These are phyloP conservation scores for Aspergillus sparsus DNA, from an alignment of 495 filamentous ascomycete genomes.

Conservation along the genomic window DNA sequence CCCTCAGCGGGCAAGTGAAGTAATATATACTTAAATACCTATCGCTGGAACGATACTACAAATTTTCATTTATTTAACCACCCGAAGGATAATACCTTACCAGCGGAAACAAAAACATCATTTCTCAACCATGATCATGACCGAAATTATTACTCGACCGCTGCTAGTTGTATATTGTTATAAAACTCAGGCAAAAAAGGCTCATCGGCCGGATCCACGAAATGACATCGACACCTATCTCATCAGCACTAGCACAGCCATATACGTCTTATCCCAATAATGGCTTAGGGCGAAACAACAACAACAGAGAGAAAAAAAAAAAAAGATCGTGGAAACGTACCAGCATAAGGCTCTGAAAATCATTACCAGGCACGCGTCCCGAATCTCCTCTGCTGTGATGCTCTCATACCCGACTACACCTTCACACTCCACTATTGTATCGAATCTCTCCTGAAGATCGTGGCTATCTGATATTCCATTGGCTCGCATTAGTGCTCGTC, in stretches of 20 bases:
- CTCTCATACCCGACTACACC: background rate
- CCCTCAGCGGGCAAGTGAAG: too few relatives aligned
- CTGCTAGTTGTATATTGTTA: background rate
- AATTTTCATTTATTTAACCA: too few relatives aligned
- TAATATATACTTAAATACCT: too few relatives aligned
- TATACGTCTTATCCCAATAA: background rate
- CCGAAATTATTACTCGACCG: background rate
- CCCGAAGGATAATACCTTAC: too few relatives aligned
- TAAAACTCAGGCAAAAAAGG: background rate
- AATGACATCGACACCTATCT: background rate
- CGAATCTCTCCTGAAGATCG: background rate
- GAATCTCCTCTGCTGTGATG: background rate
- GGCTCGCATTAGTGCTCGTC: background rate
- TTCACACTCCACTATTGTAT: background rate
- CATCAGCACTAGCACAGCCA: background rate
- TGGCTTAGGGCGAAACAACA: background rate
- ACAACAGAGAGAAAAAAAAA: too few relatives aligned
- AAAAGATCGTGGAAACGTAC: background rate
- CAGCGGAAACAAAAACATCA: too few relatives aligned
- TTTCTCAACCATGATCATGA: too few relatives aligned
- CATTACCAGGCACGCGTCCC: background rate
- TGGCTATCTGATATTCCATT: background rate
- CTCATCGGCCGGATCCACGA: background rate
- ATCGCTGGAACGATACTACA: too few relatives aligned
- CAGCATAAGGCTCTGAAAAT: background rate